These are phyloP conservation scores for Yamadazyma sp. DNA, from an alignment of 1,139 yeast species.

Conservation along the genomic window DNA sequence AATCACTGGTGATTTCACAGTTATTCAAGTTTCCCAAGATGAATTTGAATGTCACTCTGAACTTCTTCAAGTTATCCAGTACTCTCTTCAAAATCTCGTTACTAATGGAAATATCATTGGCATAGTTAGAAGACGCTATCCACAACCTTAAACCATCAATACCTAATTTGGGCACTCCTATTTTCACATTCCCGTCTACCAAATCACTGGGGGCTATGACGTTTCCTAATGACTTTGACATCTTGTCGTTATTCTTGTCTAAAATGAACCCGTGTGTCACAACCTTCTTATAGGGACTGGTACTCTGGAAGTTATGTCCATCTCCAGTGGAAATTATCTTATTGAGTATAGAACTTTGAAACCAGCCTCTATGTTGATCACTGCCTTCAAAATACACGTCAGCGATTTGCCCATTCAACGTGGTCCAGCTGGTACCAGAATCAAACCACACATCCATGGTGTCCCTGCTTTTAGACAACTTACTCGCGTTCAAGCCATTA, in stretches of 20 bases:
- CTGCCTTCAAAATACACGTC: constrained; percentile 91
- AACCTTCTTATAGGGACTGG: constrained; percentile 68
- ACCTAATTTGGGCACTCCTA: constrained; percentile 68
- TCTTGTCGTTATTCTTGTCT: constrained; percentile 82
- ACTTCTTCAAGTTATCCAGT: constrained; percentile 75
- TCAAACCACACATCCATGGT: constrained; percentile 99
- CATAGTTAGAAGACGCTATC: constrained; percentile 87
- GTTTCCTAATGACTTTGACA: constrained; percentile 94
- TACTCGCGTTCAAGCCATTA: constrained; percentile 27
- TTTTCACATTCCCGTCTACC: constrained; percentile 63
- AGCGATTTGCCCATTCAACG: constrained; percentile 52
- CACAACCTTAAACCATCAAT: constrained; percentile 89
- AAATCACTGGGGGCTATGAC: constrained; percentile 67
- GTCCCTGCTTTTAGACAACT: constrained; percentile 70
- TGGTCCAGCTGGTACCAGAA: constrained; percentile 92
- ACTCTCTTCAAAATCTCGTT: constrained; percentile 73
- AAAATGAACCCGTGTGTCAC: constrained; percentile 93
- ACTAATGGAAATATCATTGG: constrained; percentile 76
- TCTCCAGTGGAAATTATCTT: constrained; percentile 57
- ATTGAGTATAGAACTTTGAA: constrained; percentile 87
- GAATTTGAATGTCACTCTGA: constrained; percentile 78
- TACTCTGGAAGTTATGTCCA: constrained; percentile 39
- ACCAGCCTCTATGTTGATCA: constrained; percentile 99
- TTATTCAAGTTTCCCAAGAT: constrained; percentile 72
- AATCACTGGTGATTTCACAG: constrained; percentile 22